Evolutionary conservation across 805 yeast genomes (phyloP).

Genomic region (Wickerhamomyces mucosus): DNA sequence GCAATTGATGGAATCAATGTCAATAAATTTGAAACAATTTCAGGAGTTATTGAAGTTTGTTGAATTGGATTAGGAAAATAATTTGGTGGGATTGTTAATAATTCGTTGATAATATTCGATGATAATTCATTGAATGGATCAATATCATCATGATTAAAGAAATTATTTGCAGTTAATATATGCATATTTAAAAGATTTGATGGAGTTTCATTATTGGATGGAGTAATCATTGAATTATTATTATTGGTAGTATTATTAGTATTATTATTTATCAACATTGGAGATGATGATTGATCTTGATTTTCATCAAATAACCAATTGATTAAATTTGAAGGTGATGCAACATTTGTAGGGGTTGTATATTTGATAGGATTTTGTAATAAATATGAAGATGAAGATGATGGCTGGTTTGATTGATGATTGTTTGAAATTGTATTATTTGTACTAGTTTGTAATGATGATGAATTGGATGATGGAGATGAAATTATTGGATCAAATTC

Average conservation of each 20-base stretch:
- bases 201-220: too few relatives aligned
- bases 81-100: slow-evolving; percentile 21
- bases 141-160: slow-evolving; percentile 19
- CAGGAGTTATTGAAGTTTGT: slow-evolving; percentile 19
- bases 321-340: slow-evolving; percentile 17
- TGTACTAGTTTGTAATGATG: background rate
- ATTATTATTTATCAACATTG: background rate
- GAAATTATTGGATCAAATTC: too few relatives aligned
- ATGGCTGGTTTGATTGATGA: background rate
- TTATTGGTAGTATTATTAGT: background rate
- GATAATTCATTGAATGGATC: slow-evolving; percentile 21
- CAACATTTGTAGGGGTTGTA: slow-evolving; percentile 6
- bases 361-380: background rate
- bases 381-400: background rate
- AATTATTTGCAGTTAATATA: slow-evolving; percentile 5
- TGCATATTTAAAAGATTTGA: background rate
- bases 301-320: slow-evolving; percentile 22
- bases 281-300: slow-evolving; percentile 1
- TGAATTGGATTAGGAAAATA: slow-evolving; percentile 20
- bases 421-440: background rate
- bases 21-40: slow-evolving; percentile 10
- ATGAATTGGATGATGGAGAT: too few relatives aligned
- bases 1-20: slow-evolving; percentile 15
- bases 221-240: background rate
- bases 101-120: slow-evolving; percentile 18